Conservation (phyloP, 1,284 basidiomycete species). For the Irpex sp. region DNA sequence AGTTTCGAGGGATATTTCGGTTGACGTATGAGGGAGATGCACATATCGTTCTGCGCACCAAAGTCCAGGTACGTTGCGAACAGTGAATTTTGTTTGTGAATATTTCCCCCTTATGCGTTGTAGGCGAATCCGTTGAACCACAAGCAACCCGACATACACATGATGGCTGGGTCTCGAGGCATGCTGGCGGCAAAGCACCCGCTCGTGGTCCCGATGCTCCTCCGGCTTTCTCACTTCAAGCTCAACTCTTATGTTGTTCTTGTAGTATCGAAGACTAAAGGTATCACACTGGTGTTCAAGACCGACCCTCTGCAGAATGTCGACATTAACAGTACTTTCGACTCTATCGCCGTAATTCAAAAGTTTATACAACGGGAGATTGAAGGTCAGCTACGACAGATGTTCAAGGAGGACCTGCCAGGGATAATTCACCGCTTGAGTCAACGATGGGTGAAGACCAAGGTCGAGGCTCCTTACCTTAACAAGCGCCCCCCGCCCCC, state of each 20-base stretch:
- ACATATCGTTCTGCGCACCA: constrained; percentile 92
- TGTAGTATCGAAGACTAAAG: constrained; percentile 95
- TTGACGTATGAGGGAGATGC: constrained; percentile 96
- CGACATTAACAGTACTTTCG: constrained; percentile 96
- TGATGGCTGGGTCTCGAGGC: constrained; percentile 71
- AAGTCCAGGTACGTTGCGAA: constrained; percentile 75
- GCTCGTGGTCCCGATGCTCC: constrained; percentile 95
- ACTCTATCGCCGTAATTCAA: constrained; percentile 96
- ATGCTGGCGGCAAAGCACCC: constrained; percentile 92
- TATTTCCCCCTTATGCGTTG: neutral
- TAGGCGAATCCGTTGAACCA: constrained; percentile 95
- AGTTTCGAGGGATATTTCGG: constrained; percentile 96
- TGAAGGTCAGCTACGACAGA: constrained; percentile 93
- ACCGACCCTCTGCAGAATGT: constrained; percentile 98
- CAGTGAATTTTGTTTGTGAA: neutral
- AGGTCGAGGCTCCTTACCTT: constrained; percentile 78
- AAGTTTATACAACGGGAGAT: constrained; percentile 97
- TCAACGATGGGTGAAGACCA: constrained; percentile 91
- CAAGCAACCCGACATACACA: constrained; percentile 79
- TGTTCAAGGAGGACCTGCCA: constrained; percentile 97
- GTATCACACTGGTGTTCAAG: constrained; percentile 99
- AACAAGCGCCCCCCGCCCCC: constrained; percentile 42
- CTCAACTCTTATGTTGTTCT: constrained; percentile 96
- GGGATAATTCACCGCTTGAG: constrained; percentile 95
- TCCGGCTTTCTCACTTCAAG: constrained; percentile 92